Evolutionary conservation across 73 alveolate species (phyloP), one percentile per base, ranked within the genome.

Genomic region (Paraurostyla sp.): DNA sequence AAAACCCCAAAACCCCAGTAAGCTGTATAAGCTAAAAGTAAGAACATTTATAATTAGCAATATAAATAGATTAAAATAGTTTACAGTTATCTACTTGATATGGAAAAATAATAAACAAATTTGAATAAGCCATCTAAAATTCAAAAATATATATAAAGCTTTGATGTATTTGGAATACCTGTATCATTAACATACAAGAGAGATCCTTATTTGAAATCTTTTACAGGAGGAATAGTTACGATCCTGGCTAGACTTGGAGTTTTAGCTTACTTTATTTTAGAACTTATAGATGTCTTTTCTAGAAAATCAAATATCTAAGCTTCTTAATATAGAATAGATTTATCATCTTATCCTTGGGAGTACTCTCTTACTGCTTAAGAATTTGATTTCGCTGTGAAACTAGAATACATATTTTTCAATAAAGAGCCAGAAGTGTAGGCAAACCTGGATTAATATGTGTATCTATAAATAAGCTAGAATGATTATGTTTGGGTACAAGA

Each of bases 371-470:
- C 89, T 7, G 45, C 4, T 3, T 51, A 50, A 7, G 78, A 78
- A 27, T 78, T 78, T 35, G 89, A 78, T 43, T 23, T 78, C 43
- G 89, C 80, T 25, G 22, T 16, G 9, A 78, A 54, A 35, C 63
- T 78, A 6, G 89, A 78, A 36, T 78, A 78, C 32, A 43, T 78
- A 3, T 40, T 40, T 20, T 52, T 40, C 27, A 23, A 29, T 7
- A 2, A 32, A 23, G 54, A 78, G 59, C 89, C 89, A 1, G 89
- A 78, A 6, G 78, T 78, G 33, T 35, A 78, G 32, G 78, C 25
- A 4, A 78, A 78, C 32, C n/a, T 78, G 16, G 89, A 78, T 32
- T 50, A 78, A 52, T 78, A 78, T 78, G 78, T 78, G 9, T 22
- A 25, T 36, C 22, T 78, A 1, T 22, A n/a, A 13, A 20, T 78